phyloP scores from a whole-genome alignment of 768 basidiomycete species.

The Kondoa malvinella region DNA sequence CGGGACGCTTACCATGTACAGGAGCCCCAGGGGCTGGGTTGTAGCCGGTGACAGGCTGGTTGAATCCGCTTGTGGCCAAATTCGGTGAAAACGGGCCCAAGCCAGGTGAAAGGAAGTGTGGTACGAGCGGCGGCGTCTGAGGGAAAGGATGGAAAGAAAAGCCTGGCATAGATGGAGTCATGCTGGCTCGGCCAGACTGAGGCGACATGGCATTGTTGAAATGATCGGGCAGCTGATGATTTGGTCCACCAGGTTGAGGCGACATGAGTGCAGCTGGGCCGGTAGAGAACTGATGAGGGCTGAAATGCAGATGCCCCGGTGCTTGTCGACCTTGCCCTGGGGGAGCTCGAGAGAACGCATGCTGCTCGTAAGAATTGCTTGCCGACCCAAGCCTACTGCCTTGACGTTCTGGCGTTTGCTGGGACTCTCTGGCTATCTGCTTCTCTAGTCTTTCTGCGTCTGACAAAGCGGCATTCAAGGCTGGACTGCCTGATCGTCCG shows the following conservation, averaged over 20 bases:
- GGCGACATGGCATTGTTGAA: constrained; percentile 15
- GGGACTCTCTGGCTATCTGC: neutral
- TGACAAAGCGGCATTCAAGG: neutral
- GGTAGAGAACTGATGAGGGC: constrained; percentile 1
- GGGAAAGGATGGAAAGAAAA: constrained; percentile 57
- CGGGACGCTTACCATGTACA: constrained; percentile 2
- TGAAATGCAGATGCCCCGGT: constrained; percentile 3
- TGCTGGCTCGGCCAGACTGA: constrained; percentile 31
- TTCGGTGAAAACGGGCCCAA: constrained; percentile 24
- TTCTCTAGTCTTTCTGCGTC: neutral
- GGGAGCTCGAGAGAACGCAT: no score
- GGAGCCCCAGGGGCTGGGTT: constrained; percentile 13
- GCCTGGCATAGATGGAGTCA: constrained; percentile 52
- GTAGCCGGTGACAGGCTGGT: neutral
- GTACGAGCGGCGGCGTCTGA: constrained; percentile 36
- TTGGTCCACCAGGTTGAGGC: neutral
- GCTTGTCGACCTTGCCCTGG: constrained; percentile 1
- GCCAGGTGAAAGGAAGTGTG: constrained; percentile 46
- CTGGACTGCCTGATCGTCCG: neutral
- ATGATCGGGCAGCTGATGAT: neutral
- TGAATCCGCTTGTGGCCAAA: neutral
- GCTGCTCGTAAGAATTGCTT: no score
- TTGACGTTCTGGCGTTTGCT: neutral
- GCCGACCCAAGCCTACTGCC: neutral
- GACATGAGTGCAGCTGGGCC: constrained; percentile 5